Conservation (phyloP, 108 stramenopile genomes). For the Skeletonema tropicum region DNA sequence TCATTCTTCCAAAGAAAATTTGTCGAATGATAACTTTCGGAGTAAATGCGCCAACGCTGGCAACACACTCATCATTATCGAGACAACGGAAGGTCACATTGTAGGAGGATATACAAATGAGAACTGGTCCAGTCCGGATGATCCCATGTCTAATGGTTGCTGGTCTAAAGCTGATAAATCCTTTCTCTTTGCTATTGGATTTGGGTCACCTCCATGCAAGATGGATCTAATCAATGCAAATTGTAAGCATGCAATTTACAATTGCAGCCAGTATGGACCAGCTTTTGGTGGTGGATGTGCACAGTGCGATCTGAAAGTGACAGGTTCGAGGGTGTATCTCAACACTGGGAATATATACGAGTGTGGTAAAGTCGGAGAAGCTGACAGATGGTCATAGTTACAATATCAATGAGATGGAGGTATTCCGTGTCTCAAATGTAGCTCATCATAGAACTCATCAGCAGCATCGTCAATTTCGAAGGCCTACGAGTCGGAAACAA, state of each 20-base stretch:
- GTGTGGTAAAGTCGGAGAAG: slow-evolving; percentile 1
- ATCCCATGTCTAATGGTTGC: background rate
- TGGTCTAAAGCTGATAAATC: slow-evolving; percentile 18
- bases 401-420: slow-evolving; percentile 19
- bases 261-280: slow-evolving; percentile 7
- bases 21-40: slow-evolving; percentile 12
- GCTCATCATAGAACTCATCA: slow-evolving; percentile 1
- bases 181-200: slow-evolving; percentile 24
- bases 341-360: slow-evolving; percentile 9
- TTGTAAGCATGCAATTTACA: slow-evolving; percentile 8
- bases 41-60: slow-evolving; percentile 19
- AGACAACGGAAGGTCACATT: slow-evolving; percentile 13
- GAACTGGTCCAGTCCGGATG: slow-evolving; percentile 8
- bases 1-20: slow-evolving; percentile 32
- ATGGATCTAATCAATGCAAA: slow-evolving; percentile 18
- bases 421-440: slow-evolving; percentile 16
- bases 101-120: slow-evolving; percentile 22
- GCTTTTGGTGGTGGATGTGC: slow-evolving; percentile 19
- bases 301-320: slow-evolving; percentile 15
- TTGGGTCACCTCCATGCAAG: slow-evolving; percentile 15
- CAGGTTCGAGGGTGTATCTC: background rate
- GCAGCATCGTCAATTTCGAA: background rate
- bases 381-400: background rate
- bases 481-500: background rate
- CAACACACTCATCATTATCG: slow-evolving; percentile 17